phyloP scores from a whole-genome alignment of 768 basidiomycete genomes.

The Termitomyces sp. region DNA sequence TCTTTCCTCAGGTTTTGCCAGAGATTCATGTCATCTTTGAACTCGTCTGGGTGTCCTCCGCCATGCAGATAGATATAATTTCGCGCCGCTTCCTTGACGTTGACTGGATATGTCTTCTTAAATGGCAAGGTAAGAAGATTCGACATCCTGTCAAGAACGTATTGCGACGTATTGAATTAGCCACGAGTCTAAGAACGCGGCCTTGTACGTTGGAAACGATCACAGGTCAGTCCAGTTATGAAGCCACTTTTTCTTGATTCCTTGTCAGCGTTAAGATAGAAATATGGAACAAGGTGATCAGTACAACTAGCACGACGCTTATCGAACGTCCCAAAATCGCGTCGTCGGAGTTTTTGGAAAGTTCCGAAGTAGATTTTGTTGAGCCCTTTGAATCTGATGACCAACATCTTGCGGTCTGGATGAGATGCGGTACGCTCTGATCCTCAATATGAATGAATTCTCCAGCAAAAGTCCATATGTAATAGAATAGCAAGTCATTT shows the following conservation, averaged over 20 bases:
- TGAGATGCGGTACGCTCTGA: too few relatives aligned
- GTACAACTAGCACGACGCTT: not conserved
- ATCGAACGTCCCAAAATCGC: not conserved
- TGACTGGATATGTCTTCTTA: conserved; percentile 60
- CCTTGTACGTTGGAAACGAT: not conserved
- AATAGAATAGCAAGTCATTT: too few relatives aligned
- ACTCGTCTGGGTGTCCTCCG: conserved; percentile 80
- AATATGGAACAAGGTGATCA: not conserved
- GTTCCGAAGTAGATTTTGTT: not conserved
- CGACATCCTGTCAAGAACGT: conserved; percentile 43
- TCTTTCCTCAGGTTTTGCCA: conserved; percentile 69
- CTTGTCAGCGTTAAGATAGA: not conserved
- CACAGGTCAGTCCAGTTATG: not conserved
- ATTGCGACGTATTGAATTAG: not conserved
- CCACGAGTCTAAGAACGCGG: not conserved
- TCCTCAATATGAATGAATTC: too few relatives aligned
- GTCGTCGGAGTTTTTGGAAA: not conserved
- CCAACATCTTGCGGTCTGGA: too few relatives aligned
- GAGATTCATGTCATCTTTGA: conserved; percentile 66
- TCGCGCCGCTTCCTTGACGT: conserved; percentile 50
- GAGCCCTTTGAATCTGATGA: too few relatives aligned
- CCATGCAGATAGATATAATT: conserved; percentile 64
- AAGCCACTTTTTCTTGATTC: not conserved
- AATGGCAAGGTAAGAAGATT: conserved; percentile 73
- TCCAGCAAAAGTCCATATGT: too few relatives aligned